A percentile compares a stretch with the other conserved stretches of the same genome.
Evolutionary conservation across 768 basidiomycete species (phyloP).

Genomic region (Lentinula guzmanii): DNA sequence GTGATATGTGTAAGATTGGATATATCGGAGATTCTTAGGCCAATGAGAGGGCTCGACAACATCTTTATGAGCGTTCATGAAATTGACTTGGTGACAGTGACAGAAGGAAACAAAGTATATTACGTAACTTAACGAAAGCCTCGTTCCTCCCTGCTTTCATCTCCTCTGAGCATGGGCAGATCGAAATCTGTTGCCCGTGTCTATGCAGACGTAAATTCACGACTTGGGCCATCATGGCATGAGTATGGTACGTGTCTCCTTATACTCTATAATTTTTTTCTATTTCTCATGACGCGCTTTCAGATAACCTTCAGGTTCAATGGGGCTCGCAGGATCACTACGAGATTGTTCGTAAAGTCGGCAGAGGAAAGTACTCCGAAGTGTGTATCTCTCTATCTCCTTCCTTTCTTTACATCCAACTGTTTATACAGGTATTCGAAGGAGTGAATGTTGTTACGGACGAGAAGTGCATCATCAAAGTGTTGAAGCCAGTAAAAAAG

Average conservation of each 20-base stretch:
- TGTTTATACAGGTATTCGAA: constrained; percentile 69
- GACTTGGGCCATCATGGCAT: constrained; percentile 86
- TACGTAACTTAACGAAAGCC: background rate
- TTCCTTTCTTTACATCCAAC: constrained; percentile 5
- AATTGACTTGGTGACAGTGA: background rate
- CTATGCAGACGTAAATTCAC: constrained; percentile 84
- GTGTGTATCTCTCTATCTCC: constrained; percentile 30
- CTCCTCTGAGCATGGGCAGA: constrained; percentile 4
- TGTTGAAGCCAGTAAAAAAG: constrained; percentile 98
- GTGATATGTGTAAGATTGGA: constrained; percentile 48
- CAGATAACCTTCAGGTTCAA: constrained; percentile 94
- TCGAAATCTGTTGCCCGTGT: constrained; percentile 79
- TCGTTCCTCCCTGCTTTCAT: constrained; percentile 8
- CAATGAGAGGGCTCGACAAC: constrained; percentile 31
- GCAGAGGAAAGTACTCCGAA: constrained; percentile 93
- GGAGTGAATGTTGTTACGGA: constrained; percentile 87
- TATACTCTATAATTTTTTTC: constrained; percentile 11
- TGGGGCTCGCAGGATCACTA: constrained; percentile 98
- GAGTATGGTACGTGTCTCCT: constrained; percentile 72
- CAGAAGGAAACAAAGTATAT: background rate
- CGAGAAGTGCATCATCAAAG: constrained; percentile 97
- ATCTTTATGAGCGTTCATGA: constrained; percentile 10
- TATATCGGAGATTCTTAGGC: constrained; percentile 53
- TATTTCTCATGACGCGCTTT: constrained; percentile 16
- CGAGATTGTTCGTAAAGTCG: constrained; percentile 95